A percentile compares a stretch with the other conserved stretches of the same genome.
Evolutionary conservation across 306 rosid species (phyloP).

Genomic region (Pyrus communis): DNA sequence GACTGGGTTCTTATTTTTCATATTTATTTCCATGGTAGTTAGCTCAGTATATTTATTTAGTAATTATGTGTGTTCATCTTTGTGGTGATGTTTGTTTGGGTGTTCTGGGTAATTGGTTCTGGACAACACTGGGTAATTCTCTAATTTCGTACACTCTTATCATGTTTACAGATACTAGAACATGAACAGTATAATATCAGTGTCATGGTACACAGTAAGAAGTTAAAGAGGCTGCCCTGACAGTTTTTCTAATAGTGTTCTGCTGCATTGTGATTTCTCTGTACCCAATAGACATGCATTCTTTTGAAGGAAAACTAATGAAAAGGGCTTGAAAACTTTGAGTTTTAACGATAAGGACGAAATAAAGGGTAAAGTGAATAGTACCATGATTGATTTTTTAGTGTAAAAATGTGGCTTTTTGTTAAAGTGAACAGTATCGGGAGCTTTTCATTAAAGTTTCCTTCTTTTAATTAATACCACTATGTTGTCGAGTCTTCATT

Average conservation of each 20-base stretch:
- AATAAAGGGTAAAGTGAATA: too few relatives aligned
- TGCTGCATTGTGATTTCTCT: too few relatives aligned
- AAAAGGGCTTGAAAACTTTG: too few relatives aligned
- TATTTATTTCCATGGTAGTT: neutral
- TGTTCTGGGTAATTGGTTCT: neutral
- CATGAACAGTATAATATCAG: neutral
- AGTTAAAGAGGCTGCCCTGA: neutral
- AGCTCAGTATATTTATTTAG: neutral
- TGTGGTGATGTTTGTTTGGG: neutral
- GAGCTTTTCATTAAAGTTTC: too few relatives aligned
- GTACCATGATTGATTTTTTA: too few relatives aligned
- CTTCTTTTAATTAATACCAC: too few relatives aligned
- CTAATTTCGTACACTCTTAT: neutral
- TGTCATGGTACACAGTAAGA: neutral
- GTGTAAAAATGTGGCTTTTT: too few relatives aligned
- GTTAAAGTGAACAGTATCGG: too few relatives aligned
- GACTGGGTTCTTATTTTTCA: neutral
- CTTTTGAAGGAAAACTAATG: too few relatives aligned
- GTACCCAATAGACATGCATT: too few relatives aligned
- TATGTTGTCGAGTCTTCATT: neutral
- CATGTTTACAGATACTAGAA: neutral
- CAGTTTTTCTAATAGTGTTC: neutral
- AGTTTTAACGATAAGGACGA: too few relatives aligned
- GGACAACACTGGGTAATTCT: neutral
- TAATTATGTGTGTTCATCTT: neutral